phyloP scores from a whole-genome alignment of 176 grass and related monocot genomes.

The Neostapfia colusana region DNA sequence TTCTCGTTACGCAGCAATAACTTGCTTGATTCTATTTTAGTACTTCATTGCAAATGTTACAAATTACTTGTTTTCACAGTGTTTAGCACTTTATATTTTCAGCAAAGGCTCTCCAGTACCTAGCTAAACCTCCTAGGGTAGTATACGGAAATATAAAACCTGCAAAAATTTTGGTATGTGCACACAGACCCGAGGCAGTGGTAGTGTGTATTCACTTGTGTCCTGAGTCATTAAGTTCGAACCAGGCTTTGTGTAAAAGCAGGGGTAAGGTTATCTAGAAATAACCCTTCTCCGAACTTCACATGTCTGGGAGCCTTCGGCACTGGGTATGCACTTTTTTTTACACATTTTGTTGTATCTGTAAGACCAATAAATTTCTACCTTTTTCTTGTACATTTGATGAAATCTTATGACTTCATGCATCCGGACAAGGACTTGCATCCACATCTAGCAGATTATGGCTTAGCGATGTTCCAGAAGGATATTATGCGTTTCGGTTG shows the following conservation, averaged over 20 bases:
- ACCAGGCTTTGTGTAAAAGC: too few relatives aligned
- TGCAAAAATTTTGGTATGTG: constrained; percentile 93
- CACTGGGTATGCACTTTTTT: too few relatives aligned
- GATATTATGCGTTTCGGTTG: constrained; percentile 83
- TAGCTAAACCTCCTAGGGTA: constrained; percentile 60
- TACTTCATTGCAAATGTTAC: constrained; percentile 3
- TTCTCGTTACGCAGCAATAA: background rate
- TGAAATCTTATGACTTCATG: constrained; percentile 31
- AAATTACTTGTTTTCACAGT: constrained; percentile 36
- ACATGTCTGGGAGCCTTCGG: too few relatives aligned
- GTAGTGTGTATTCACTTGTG: too few relatives aligned
- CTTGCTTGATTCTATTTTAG: constrained; percentile 1
- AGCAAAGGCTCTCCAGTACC: constrained; percentile 83
- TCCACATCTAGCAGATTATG: constrained; percentile 88
- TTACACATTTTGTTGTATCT: constrained; percentile 34
- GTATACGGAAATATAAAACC: constrained; percentile 95
- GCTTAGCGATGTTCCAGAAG: constrained; percentile 86
- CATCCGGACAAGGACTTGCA: constrained; percentile 74
- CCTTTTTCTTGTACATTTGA: constrained; percentile 8
- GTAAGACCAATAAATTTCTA: background rate
- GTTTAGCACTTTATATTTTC: constrained; percentile 38
- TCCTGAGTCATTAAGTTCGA: too few relatives aligned
- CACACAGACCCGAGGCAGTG: too few relatives aligned
- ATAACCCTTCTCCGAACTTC: too few relatives aligned
- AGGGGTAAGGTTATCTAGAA: too few relatives aligned